These are phyloP conservation scores for Candolleomyces eurysporus DNA, from an alignment of 768 basidiomycete species.

Conservation along the genomic window DNA sequence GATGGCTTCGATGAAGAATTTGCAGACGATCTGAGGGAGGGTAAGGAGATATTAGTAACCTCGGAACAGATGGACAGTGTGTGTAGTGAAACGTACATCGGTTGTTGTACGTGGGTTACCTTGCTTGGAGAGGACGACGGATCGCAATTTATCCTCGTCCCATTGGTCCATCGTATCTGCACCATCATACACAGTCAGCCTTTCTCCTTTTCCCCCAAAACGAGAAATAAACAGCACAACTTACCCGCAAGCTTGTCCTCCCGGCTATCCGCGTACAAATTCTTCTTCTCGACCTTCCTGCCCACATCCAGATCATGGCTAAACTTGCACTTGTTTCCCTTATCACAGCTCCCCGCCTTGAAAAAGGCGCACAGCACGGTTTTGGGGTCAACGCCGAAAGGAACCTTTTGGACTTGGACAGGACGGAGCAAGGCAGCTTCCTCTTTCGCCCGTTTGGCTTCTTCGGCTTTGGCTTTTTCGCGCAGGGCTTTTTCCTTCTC, in stretches of 20 bases:
- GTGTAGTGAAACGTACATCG: slow-evolving; percentile 54
- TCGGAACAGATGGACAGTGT: not conserved
- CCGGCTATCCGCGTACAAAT: slow-evolving; percentile 85
- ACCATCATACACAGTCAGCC: not conserved
- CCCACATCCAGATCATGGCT: slow-evolving; percentile 90
- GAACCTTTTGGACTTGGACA: slow-evolving; percentile 80
- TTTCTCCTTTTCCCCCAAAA: not conserved
- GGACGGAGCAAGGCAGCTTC: slow-evolving; percentile 82
- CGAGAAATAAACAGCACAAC: slow-evolving; percentile 15
- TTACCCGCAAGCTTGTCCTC: slow-evolving; percentile 76
- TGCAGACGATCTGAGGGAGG: slow-evolving; percentile 85
- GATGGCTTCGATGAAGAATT: slow-evolving; percentile 94
- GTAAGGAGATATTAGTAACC: not conserved
- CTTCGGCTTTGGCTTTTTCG: slow-evolving; percentile 72
- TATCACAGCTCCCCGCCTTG: slow-evolving; percentile 92
- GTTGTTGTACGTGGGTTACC: slow-evolving; percentile 92
- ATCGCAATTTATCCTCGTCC: slow-evolving; percentile 91
- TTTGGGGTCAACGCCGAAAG: slow-evolving; percentile 96
- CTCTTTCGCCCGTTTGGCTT: slow-evolving; percentile 82
- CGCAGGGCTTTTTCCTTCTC: slow-evolving; percentile 81
- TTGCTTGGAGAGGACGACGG: slow-evolving; percentile 82
- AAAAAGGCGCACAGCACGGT: slow-evolving; percentile 88
- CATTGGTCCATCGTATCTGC: slow-evolving; percentile 96
- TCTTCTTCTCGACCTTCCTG: slow-evolving; percentile 93
- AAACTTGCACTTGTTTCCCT: slow-evolving; percentile 95